Percentiles rank a stretch among this genome's conserved stretches.
Conservation (phyloP, 2,329 filamentous ascomycete species). For the Metarhizium sp. region DNA sequence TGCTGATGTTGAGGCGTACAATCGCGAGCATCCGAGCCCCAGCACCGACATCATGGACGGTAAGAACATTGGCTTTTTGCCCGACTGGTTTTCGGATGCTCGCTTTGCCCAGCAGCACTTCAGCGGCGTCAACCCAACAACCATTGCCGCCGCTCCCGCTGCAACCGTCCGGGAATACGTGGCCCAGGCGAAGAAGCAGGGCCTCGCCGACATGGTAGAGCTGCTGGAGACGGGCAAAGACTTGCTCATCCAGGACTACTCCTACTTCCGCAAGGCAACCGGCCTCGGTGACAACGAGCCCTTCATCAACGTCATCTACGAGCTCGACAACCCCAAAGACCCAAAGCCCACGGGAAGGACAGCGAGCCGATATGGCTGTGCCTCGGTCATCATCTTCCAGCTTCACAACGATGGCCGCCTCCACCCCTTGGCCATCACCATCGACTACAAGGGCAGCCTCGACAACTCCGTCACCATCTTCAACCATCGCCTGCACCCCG, state of each 20-base stretch:
- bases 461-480: slow-evolving; percentile 37
- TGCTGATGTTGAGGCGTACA: slow-evolving; percentile 16
- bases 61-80: slow-evolving; percentile 22
- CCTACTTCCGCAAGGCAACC: slow-evolving; percentile 30
- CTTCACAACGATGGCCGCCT: slow-evolving; percentile 33
- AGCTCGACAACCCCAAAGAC: background rate
- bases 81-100: slow-evolving; percentile 33
- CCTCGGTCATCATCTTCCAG: slow-evolving; percentile 32
- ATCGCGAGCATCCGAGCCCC: slow-evolving; percentile 23
- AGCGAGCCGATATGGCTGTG: slow-evolving; percentile 23
- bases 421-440: slow-evolving; percentile 37
- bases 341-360: background rate
- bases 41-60: slow-evolving; percentile 25
- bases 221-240: slow-evolving; percentile 18
- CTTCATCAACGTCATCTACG: slow-evolving; percentile 18
- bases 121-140: slow-evolving; percentile 33
- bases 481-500: slow-evolving; percentile 32
- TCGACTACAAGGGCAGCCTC: slow-evolving; percentile 34
- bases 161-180: slow-evolving; percentile 24
- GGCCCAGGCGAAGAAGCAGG: slow-evolving; percentile 21
- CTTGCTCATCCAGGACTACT: slow-evolving; percentile 33
- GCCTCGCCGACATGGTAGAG: slow-evolving; percentile 22
- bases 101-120: slow-evolving; percentile 35
- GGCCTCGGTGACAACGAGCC: slow-evolving; percentile 18
- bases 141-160: slow-evolving; percentile 29